Evolutionary conservation across 352 stramenopile genomes (phyloP).

Genomic region (Pythium coloratum): DNA sequence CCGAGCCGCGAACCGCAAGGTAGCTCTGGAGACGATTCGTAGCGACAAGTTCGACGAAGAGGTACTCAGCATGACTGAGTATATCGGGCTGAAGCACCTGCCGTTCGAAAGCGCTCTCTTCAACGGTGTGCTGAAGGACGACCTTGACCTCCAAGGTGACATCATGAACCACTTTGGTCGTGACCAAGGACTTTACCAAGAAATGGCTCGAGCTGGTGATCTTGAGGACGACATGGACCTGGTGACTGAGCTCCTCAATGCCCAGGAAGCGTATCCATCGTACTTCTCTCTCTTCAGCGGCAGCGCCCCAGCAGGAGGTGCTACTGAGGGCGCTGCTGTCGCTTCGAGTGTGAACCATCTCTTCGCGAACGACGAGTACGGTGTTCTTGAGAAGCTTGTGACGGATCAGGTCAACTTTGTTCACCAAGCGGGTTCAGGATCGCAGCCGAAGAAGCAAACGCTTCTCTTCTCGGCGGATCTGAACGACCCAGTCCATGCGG

Average conservation of each 20-base stretch:
- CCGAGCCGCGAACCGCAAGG: conserved; percentile 41
- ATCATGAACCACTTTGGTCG: conserved; percentile 78
- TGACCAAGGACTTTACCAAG: conserved; percentile 80
- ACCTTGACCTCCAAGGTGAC: conserved; percentile 65
- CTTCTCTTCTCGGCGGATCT: conserved; percentile 64
- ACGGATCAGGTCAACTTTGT: conserved; percentile 54
- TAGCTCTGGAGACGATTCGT: conserved; percentile 45
- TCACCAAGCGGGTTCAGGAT: conserved; percentile 47
- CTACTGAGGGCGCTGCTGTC: conserved; percentile 12
- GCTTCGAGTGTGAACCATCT: conserved; percentile 34
- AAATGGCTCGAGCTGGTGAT: conserved; percentile 51
- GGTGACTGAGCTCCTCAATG: conserved; percentile 57
- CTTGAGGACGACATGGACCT: conserved; percentile 67
- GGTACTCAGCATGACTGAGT: conserved; percentile 75
- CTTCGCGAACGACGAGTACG: conserved; percentile 63
- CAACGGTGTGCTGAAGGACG: conserved; percentile 81
- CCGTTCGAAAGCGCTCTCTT: conserved; percentile 75
- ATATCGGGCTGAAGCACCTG: conserved; percentile 78
- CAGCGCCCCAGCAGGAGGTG: conserved; percentile 20
- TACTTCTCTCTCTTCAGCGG: conserved; percentile 69
- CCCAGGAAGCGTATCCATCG: conserved; percentile 60
- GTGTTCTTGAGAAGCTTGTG: conserved; percentile 50
- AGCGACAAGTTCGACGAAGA: conserved; percentile 53
- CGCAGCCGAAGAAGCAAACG: conserved; percentile 69
- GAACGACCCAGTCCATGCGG: conserved; percentile 46